Conservation (phyloP, 768 basidiomycete species). For the Lactifluus echinatus region DNA sequence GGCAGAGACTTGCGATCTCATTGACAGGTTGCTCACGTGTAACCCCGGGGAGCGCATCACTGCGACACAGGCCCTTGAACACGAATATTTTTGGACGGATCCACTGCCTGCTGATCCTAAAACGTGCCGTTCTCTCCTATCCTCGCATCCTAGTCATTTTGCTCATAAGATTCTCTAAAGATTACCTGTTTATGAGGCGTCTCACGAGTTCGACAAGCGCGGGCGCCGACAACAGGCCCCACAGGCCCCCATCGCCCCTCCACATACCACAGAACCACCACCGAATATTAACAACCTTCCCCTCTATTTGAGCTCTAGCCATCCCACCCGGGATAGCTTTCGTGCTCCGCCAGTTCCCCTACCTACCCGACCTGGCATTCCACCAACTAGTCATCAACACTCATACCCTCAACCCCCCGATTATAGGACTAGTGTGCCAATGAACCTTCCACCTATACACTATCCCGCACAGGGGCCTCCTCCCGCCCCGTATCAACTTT, state of each 20-base stretch:
- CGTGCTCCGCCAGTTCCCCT: slow-evolving; percentile 22
- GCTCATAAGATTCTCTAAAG: slow-evolving; percentile 30
- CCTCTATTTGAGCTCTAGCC: slow-evolving; percentile 2
- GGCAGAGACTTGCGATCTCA: slow-evolving; percentile 65
- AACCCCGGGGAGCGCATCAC: slow-evolving; percentile 82
- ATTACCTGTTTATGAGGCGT: slow-evolving; percentile 69
- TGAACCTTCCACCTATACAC: slow-evolving; percentile 17
- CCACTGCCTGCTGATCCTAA: slow-evolving; percentile 82
- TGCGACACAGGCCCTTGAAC: slow-evolving; percentile 78
- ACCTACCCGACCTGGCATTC: slow-evolving; percentile 16
- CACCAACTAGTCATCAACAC: slow-evolving; percentile 23
- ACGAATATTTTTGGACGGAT: slow-evolving; percentile 91
- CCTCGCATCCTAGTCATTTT: neutral
- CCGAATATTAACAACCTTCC: slow-evolving; percentile 18
- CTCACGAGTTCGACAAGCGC: slow-evolving; percentile 75
- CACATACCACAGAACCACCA: slow-evolving; percentile 20
- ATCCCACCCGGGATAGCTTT: slow-evolving; percentile 16
- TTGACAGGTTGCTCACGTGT: slow-evolving; percentile 74
- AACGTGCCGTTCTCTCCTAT: slow-evolving; percentile 38
- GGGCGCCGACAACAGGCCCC: slow-evolving; percentile 41
- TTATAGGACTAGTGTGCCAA: slow-evolving; percentile 4
- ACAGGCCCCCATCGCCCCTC: slow-evolving; percentile 20
- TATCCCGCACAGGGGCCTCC: slow-evolving; percentile 18
- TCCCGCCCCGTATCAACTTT: slow-evolving; percentile 12
- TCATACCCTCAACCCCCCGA: slow-evolving; percentile 5